Evolutionary conservation across 2,329 filamentous ascomycete species (phyloP).

Genomic region (Pyrenochaeta sp.): DNA sequence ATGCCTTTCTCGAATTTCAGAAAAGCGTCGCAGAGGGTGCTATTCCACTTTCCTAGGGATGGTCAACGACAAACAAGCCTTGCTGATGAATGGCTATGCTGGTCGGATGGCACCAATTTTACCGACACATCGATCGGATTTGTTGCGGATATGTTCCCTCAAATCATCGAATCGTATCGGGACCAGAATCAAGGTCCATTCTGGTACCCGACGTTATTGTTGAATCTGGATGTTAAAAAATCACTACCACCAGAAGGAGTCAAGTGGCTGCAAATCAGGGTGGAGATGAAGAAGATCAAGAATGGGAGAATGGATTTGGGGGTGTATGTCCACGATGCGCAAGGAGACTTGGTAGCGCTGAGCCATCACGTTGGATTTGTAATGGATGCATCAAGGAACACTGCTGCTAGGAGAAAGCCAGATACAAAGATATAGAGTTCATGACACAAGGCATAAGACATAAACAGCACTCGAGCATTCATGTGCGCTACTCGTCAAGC

Average conservation of each 20-base stretch:
- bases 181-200: conserved; percentile 52
- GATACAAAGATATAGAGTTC: conserved; percentile 46
- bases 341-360: conserved; percentile 71
- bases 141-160: conserved; percentile 73
- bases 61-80: conserved; percentile 52
- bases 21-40: conserved; percentile 60
- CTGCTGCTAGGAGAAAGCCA: conserved; percentile 57
- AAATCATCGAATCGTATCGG: conserved; percentile 64
- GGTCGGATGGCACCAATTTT: conserved; percentile 68
- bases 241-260: conserved; percentile 71
- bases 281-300: conserved; percentile 71
- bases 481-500: no score
- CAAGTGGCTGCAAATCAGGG: conserved; percentile 75
- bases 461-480: neutral
- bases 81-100: conserved; percentile 73
- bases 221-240: conserved; percentile 83
- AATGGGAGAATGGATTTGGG: conserved; percentile 81
- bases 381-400: conserved; percentile 70
- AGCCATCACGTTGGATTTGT: conserved; percentile 74
- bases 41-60: conserved; percentile 61
- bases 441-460: neutral
- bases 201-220: conserved; percentile 79
- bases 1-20: conserved; percentile 58
- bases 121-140: conserved; percentile 71
- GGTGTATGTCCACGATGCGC: conserved; percentile 70